Percentiles rank a stretch among this genome's conserved stretches.
Evolutionary conservation across 495 filamentous ascomycete species (phyloP).

Genomic region (Durotheca rogersii): DNA sequence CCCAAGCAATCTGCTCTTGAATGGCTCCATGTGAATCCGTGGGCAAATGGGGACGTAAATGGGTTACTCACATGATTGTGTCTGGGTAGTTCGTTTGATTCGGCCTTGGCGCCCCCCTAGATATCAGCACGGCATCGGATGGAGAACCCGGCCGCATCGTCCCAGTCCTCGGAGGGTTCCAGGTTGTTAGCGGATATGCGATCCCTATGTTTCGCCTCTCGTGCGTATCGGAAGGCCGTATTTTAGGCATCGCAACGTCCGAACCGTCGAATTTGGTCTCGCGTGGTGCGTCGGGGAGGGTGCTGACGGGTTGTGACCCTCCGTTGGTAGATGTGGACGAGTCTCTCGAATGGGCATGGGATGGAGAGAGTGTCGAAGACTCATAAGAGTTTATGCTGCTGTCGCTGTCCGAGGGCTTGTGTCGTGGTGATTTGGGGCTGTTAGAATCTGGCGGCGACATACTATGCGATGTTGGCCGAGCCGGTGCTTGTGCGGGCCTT

Average conservation of each 20-base stretch:
- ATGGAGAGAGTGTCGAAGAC: constrained; percentile 38
- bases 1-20: not conserved
- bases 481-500: constrained; percentile 24
- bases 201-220: constrained; percentile 7
- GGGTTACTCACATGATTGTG: constrained; percentile 18
- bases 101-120: constrained; percentile 6
- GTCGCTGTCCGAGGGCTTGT: constrained; percentile 45
- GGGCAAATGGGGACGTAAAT: too few species aligned
- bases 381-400: constrained; percentile 42
- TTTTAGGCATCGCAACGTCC: constrained; percentile 9
- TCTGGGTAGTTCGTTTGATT: constrained; percentile 13
- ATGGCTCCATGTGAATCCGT: not conserved
- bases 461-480: constrained; percentile 23
- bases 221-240: constrained; percentile 8
- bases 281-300: constrained; percentile 6
- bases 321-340: constrained; percentile 44
- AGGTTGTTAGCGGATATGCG: constrained; percentile 4
- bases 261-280: constrained; percentile 14
- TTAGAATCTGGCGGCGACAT: constrained; percentile 29
- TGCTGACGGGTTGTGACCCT: constrained; percentile 27
- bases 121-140: constrained; percentile 24
- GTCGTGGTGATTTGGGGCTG: constrained; percentile 39
- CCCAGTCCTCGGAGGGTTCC: constrained; percentile 1
- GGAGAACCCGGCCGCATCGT: constrained; percentile 11
- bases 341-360: constrained; percentile 45